Base-by-base conservation (phyloP, 306 rosid genomes). In the Fragaria ananassa region DNA sequence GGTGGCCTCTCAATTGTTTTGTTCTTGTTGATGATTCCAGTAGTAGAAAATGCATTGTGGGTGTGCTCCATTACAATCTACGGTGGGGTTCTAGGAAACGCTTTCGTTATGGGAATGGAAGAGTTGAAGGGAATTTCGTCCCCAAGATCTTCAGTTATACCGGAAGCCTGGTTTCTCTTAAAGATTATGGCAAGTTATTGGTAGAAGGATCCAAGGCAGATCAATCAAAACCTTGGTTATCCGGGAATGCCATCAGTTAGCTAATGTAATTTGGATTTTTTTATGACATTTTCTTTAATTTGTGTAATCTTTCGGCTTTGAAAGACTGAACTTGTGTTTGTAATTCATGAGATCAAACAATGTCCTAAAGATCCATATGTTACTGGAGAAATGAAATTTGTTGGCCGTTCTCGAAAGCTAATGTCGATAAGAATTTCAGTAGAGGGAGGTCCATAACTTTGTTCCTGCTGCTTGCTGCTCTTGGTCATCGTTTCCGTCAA, bases 1-100 rank as follows among this genome's bases (percentile, higher is more conserved):
- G 64, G 64, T 10, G 64, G 64, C 64, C 64, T 58, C 64, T 58
- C 64, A 23, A 58, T 58, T 58, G 35, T 58, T 58, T 58, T 1
- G 4, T 58, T 58, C 35, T 58, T 11, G 34, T 27, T 58, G 35
- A 58, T 10, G 64, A 58, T 35, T 58, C 34, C 12, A 23, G 64
- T 25, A 25, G 64, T 31, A 23, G 18, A 25, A 10, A 10, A 58
- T 7, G 8, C 35, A 58, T 58, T 25, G 64, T 25, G 17, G 64
- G 35, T 57, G 34, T 57, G 31, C 34, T 21, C 62, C 10, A 10
- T 21, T 56, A 56, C 62, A 56, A 56, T 56, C 31, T 57, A 10
- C 17, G 34, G 1, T 57, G 63, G 63, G 63, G 63, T 21, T 57
- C 34, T 21, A 57, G 63, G 34, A 21, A 57, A 57, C 31, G 31